Evolutionary conservation across 83 land plant genomes (phyloP), one percentile per base, ranked within the genome.

Genomic region (Picea engelmannii): DNA sequence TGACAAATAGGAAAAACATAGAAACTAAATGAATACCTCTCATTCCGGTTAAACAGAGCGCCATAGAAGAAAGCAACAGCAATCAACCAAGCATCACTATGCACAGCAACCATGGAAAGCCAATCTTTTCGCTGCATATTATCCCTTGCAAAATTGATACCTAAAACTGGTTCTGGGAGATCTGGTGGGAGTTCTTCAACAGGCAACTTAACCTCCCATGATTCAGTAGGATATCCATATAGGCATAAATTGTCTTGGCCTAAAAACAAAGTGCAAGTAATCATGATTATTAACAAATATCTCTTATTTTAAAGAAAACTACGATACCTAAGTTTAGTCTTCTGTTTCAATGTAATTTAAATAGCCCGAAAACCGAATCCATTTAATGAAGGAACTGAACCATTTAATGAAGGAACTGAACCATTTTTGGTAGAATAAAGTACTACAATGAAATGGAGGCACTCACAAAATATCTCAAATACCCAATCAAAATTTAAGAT

Each of bases 141-240:
- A 85, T 52, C 81, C 78, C 23, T 82, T 81, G 87, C 87, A 83
- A 85, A 85, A 76, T 82, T 85, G 66, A 85, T 85, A 15, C 87
- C 87, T 24, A 85, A 66, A 38, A 84, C 85, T 31, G 87, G 87
- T 76, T 85, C 85, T 6, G 81, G 87, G 31, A 85, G 87, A 21
- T 85, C 85, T 6, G 85, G 81, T 27, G 87, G 87, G 49, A 82
- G 75, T 65, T 82, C 85, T 42, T 82, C 85, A 65, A 80, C 81
- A 38, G 87, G 87, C 16, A 82, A 38, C n/a, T 77, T 85, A n/a
- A 85, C 20, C 35, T 31, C 35, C 35, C 35, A 31, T 31, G 1
- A 31, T 31, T 31, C 1, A 31, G 35, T 31, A 31, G 87, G 85
- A 73, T 44, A 82, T 27, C 87, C 87, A 82, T 85, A 85, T 12